A percentile compares a stretch with the other conserved stretches of the same genome.
These are phyloP conservation scores for Neurospora terricola DNA, from an alignment of 495 filamentous ascomycete genomes.

Conservation along the genomic window DNA sequence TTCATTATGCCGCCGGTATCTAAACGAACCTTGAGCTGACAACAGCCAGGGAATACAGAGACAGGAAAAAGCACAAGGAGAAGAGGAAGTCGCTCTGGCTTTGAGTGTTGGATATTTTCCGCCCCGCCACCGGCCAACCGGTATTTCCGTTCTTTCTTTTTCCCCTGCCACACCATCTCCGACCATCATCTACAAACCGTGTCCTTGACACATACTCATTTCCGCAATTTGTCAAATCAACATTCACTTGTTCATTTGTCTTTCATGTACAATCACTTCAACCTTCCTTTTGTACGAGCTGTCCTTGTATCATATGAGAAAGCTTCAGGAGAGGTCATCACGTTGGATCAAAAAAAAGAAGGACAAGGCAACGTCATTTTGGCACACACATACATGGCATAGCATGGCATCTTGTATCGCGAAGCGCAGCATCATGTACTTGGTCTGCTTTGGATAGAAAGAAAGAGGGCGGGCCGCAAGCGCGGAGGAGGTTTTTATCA, in stretches of 20 bases:
- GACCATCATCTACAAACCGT: background rate
- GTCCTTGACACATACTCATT: background rate
- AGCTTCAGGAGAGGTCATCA: background rate
- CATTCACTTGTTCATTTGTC: background rate
- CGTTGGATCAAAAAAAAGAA: background rate
- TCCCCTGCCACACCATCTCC: background rate
- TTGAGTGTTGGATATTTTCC: background rate
- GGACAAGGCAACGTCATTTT: background rate
- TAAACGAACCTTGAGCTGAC: constrained; percentile 3
- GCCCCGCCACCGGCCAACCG: background rate
- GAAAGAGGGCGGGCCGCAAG: background rate
- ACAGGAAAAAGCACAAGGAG: background rate
- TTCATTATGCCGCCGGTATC: constrained; percentile 21
- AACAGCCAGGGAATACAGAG: background rate
- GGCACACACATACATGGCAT: background rate
- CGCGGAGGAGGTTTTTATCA: background rate
- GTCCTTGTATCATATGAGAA: background rate
- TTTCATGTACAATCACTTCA: background rate
- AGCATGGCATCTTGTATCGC: background rate
- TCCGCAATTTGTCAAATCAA: background rate
- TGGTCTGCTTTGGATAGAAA: background rate
- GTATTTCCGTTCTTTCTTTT: background rate
- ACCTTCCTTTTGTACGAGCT: background rate
- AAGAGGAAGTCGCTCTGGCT: background rate
- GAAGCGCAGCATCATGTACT: background rate